Base-by-base conservation (phyloP, 305 asterid species). In the Stenogyne calaminthoides region DNA sequence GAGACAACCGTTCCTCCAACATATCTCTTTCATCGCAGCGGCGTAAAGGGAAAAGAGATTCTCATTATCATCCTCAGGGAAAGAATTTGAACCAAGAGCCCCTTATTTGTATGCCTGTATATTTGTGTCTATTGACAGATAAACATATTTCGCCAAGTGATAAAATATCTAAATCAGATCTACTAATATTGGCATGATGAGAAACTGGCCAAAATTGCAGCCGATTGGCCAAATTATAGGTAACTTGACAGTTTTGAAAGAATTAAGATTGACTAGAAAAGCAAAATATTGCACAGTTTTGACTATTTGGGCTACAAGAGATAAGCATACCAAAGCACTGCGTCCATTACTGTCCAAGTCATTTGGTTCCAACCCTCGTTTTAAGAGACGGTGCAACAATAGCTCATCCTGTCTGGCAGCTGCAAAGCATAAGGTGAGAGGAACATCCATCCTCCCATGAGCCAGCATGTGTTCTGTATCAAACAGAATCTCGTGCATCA, bases 371-470 rank as follows among this genome's bases (percentile, higher is more conserved):
- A 78, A 64, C 27, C 96, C 96, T 32, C 84, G 83, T 78, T 79
- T 86, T 68, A 92, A 83, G 82, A 92, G 64, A 63, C 88, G 89
- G 64, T 87, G 79, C 84, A 90, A 77, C 82, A 92, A 81, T 19
- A 87, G 72, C 74, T 86, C 96, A 67, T 90, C 98, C 66, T 88
- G 84, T 76, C 97, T 83, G 19, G 64, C 77, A 67, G 90, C 97
- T 56, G 98, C 97, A 83, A 92, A 92, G 80, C 93, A 84, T 77
- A 92, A 82, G 86, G 87, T 90, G 60, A 90, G 93, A 75, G 97
- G 98, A 79, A 90, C 73, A 40, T 88, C 95, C 88, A 86, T 87
- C 74, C 86, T 86, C 75, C 98, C 98, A 7, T 86, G 88, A 64
- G 97, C 85, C 71, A 92, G 88, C 90, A 86, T 84, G 75, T 88